These are phyloP conservation scores for Vachellia collinsii DNA, from an alignment of 306 rosid genomes.

Conservation along the genomic window DNA sequence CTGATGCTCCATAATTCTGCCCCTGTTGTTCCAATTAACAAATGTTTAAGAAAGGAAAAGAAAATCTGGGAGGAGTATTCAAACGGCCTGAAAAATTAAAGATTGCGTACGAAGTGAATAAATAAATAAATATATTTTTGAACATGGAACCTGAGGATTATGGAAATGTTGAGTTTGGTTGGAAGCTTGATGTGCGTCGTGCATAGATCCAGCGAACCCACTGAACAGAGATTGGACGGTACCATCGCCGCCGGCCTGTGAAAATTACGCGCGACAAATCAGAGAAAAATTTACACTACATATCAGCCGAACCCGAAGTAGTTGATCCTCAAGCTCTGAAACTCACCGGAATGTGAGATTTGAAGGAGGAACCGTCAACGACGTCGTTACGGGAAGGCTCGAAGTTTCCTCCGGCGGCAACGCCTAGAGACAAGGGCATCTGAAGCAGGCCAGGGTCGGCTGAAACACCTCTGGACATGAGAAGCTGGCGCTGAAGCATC, in stretches of 20 bases:
- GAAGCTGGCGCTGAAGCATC: constrained; percentile 81
- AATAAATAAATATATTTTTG: background rate
- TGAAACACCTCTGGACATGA: constrained; percentile 48
- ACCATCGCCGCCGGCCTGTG: constrained; percentile 49
- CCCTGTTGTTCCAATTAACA: background rate
- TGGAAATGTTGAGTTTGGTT: constrained; percentile 67
- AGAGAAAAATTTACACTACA: constrained; percentile 6
- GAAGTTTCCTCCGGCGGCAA: constrained; percentile 38
- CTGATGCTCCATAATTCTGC: background rate
- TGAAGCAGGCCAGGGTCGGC: constrained; percentile 50
- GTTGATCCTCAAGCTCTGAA: background rate
- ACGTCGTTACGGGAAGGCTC: constrained; percentile 68
- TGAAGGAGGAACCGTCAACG: constrained; percentile 65
- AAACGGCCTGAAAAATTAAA: background rate
- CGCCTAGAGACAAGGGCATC: constrained; percentile 53
- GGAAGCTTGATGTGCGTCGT: constrained; percentile 40
- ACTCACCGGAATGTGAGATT: constrained; percentile 58
- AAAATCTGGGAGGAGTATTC: background rate
- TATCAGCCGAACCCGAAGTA: background rate
- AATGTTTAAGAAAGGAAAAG: background rate
- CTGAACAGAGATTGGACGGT: constrained; percentile 60
- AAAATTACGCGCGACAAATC: background rate
- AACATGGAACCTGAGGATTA: constrained; percentile 52
- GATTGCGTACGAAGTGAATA: background rate
- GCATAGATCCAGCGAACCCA: constrained; percentile 67